phyloP scores from a whole-genome alignment of 805 yeast species.

The Wickerhamiella spandovensis region DNA sequence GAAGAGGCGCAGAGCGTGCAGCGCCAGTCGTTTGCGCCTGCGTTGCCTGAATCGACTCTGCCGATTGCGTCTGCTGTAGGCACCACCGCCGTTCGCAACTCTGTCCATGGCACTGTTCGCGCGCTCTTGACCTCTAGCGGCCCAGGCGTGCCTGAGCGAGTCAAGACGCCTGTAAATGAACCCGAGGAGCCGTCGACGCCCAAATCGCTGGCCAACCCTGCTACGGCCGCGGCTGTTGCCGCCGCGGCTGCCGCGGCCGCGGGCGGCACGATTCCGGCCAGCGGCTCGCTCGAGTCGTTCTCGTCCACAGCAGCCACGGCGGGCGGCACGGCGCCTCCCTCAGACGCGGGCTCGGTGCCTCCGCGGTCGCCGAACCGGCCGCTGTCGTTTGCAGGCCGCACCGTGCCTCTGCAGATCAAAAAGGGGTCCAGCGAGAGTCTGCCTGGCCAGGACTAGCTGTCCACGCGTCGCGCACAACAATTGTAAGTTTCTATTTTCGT shows the following conservation, averaged over 20 bases:
- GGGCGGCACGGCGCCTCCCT: neutral
- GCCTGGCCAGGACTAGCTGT: no score
- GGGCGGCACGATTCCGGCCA: neutral
- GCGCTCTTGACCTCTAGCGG: no score
- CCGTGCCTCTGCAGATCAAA: constrained; percentile 1
- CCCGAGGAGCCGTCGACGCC: neutral
- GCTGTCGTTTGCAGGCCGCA: constrained; percentile 1
- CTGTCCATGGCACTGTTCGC: no score
- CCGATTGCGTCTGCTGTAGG: neutral
- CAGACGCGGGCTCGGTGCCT: neutral
- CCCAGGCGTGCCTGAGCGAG: neutral
- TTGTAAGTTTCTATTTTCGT: no score
- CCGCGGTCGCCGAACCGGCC: constrained; percentile 2
- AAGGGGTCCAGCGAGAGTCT: neutral
- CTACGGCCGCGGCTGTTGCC: neutral
- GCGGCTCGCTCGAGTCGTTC: neutral
- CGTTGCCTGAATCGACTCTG: neutral
- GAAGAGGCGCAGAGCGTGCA: neutral
- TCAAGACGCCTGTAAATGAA: neutral
- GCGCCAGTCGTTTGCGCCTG: neutral
- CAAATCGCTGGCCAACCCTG: neutral
- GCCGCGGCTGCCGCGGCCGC: neutral
- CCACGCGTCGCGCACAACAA: no score
- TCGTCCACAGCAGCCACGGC: neutral
- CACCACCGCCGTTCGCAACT: no score